Base-by-base conservation (phyloP, 1,284 basidiomycete species). In the Amylostereum chailletii region DNA sequence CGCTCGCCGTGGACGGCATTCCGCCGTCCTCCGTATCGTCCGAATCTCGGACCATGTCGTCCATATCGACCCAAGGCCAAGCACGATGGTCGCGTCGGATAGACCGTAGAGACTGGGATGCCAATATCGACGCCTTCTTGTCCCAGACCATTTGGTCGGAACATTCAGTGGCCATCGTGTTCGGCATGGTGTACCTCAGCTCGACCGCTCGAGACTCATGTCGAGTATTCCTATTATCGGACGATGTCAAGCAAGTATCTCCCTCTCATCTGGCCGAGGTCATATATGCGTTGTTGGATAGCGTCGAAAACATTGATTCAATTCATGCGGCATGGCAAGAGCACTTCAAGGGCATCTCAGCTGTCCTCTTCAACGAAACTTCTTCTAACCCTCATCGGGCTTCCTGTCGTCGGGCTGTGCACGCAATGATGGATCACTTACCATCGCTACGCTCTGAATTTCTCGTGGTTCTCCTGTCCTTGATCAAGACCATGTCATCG, bases 241-340 rank as follows among this genome's bases (percentile, higher is more conserved):
- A 54, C 8, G 47, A 51, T 3, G 53, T 61, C 4, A 42, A 51
- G 4, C 19, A 37, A 3, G 57, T 61, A 42, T 55, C 69, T n/a
- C 58, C 66, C 3, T 53, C 56, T 2, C 55, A 64, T 45, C 56
- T 71, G n/a, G 60, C 69, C 6, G 57, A 59, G 3, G 60, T 76
- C n/a, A 11, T 75, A 10, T 60, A 68, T 48, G 69, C 74, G 2
- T 66, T 71, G 42, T 55, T 77, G 9, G 73, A 77, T 47, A 38
- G 54, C 2, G 37, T 11, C 29, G 39, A 34, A 4, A 39, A 27
- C 5, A 6, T 11, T 8, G 27, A 47, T 11, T 8, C 52, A 4
- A n/a, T 53, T 10, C 41, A 49, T 19, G 34, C 43, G 4, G 46
- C 26, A 29, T 55, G 54, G 54, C 46, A 45, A 27, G 45, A 48